Evolutionary conservation across 345 rosid genomes (phyloP).

Genomic region (Rubroshorea leprosula): DNA sequence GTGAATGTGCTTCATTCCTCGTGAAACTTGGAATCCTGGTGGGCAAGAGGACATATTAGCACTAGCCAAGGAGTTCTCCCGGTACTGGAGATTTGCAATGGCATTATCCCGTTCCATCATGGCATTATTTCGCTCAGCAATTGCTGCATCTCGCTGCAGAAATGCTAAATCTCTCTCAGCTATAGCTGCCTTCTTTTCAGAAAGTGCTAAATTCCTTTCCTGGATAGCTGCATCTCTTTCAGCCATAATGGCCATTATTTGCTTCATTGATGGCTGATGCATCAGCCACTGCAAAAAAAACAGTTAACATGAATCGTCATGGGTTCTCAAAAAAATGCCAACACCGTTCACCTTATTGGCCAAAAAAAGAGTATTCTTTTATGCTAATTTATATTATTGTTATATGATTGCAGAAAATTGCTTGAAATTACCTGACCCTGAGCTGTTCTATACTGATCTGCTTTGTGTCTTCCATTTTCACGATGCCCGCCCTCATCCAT

Average conservation of each 20-base stretch:
- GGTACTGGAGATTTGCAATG: conserved; percentile 74
- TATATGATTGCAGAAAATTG: conserved; percentile 11
- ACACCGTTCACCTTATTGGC: neutral
- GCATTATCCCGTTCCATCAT: conserved; percentile 83
- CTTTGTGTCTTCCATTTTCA: conserved; percentile 84
- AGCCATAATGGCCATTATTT: conserved; percentile 92
- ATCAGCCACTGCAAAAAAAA: conserved; percentile 67
- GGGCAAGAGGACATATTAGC: conserved; percentile 57
- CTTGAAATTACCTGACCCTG: conserved; percentile 73
- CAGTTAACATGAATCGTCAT: conserved; percentile 12
- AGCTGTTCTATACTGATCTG: conserved; percentile 61
- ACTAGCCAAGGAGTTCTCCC: conserved; percentile 59
- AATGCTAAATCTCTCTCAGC: conserved; percentile 93
- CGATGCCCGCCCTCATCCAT: conserved; percentile 97
- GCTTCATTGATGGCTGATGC: conserved; percentile 99
- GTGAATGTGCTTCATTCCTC: conserved; percentile 81
- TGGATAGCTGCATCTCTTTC: conserved; percentile 95
- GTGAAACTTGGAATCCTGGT: conserved; percentile 74
- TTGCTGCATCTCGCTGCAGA: conserved; percentile 89
- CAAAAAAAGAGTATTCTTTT: neutral
- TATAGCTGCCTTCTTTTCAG: conserved; percentile 87
- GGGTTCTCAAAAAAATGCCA: conserved; percentile 3
- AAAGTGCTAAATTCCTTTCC: conserved; percentile 80
- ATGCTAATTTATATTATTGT: neutral
- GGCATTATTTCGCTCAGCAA: conserved; percentile 89